These are phyloP conservation scores for Microascus cirrosus DNA, from an alignment of 2,329 filamentous ascomycete genomes.

Conservation along the genomic window DNA sequence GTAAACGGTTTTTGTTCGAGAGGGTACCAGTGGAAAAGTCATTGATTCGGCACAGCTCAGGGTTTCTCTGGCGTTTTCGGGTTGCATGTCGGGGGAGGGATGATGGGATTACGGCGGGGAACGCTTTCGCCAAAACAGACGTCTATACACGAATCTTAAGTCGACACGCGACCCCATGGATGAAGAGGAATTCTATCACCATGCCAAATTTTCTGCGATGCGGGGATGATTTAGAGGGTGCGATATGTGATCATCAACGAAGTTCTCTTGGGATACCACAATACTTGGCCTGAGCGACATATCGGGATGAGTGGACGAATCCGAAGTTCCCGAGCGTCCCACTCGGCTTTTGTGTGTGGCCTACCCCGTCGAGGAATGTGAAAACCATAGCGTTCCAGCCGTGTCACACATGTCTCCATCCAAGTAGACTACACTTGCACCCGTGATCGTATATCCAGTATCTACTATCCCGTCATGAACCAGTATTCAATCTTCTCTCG, in stretches of 20 bases:
- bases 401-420: too few species aligned
- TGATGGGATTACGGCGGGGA: not conserved
- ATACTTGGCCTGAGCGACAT: too few species aligned
- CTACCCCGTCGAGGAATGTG: too few species aligned
- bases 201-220: not conserved
- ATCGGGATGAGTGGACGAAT: too few species aligned
- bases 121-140: not conserved
- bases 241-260: not conserved
- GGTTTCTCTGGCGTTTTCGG: conserved; percentile 5
- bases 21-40: conserved; percentile 12
- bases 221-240: not conserved
- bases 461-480: too few species aligned
- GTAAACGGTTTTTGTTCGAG: conserved; percentile 33
- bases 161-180: not conserved
- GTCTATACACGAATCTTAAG: not conserved
- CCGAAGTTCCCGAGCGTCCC: too few species aligned
- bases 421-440: too few species aligned
- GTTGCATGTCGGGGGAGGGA: conserved; percentile 2
- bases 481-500: too few species aligned
- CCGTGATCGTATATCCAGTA: too few species aligned
- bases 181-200: not conserved
- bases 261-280: not conserved
- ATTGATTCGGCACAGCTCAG: conserved; percentile 8
- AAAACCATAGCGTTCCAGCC: too few species aligned
- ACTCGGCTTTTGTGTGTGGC: too few species aligned